These are phyloP conservation scores for Nothophytophthora sp. DNA, from an alignment of 352 stramenopile species.

Conservation along the genomic window DNA sequence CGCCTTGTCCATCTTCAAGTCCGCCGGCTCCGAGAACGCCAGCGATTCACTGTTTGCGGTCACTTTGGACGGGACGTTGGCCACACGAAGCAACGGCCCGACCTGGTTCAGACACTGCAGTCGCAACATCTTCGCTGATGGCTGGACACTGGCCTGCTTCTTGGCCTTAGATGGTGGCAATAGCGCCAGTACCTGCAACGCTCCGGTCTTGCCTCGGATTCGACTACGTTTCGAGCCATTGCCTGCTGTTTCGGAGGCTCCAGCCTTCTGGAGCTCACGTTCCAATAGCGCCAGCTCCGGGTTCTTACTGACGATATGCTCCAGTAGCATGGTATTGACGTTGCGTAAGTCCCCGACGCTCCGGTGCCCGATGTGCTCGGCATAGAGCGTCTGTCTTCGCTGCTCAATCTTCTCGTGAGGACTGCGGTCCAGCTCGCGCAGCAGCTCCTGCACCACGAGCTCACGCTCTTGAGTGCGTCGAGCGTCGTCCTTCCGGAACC, in stretches of 20 bases:
- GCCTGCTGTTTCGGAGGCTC: not conserved
- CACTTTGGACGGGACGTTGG: constrained; percentile 33
- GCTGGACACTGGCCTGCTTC: constrained; percentile 6
- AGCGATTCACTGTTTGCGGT: constrained; percentile 9
- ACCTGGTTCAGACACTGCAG: constrained; percentile 59
- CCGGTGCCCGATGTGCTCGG: constrained; percentile 50
- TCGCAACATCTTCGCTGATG: constrained; percentile 28
- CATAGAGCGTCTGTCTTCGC: constrained; percentile 43
- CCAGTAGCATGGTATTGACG: constrained; percentile 55
- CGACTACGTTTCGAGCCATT: constrained; percentile 8
- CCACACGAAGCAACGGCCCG: constrained; percentile 28
- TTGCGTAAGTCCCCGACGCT: constrained; percentile 45
- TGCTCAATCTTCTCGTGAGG: constrained; percentile 39
- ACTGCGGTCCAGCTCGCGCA: constrained; percentile 52
- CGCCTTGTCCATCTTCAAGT: constrained; percentile 58
- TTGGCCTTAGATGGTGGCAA: no score
- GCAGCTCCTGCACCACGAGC: constrained; percentile 33
- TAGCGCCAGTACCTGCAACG: not conserved
- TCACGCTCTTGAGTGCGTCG: constrained; percentile 47
- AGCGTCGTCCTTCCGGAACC: constrained; percentile 55
- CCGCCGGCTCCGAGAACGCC: constrained; percentile 39
- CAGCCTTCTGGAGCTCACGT: constrained; percentile 15
- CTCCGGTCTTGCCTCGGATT: constrained; percentile 8
- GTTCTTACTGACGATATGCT: constrained; percentile 72
- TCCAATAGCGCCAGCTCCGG: constrained; percentile 49